These are phyloP conservation scores for Pseudogymnoascus sp. DNA, from an alignment of 2,329 filamentous ascomycete genomes.

Conservation along the genomic window DNA sequence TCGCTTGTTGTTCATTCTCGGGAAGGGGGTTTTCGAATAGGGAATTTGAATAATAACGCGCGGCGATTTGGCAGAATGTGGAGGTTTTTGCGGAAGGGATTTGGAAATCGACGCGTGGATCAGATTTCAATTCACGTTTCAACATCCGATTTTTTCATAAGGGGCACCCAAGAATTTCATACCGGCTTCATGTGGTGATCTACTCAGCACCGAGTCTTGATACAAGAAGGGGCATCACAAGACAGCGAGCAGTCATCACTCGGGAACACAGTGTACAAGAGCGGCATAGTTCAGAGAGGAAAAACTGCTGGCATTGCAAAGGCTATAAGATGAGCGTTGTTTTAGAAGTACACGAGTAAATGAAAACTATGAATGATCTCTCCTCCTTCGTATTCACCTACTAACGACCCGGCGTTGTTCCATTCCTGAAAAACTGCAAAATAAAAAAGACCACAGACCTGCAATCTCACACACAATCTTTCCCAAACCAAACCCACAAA, in stretches of 20 bases:
- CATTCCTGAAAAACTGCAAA: not conserved
- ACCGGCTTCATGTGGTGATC: not conserved
- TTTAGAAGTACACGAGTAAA: conserved; percentile 1
- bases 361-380: not conserved
- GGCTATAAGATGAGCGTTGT: conserved; percentile 1
- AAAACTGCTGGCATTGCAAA: conserved; percentile 3
- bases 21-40: not conserved
- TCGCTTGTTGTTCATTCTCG: not conserved
- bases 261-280: not conserved
- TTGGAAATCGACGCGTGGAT: not conserved
- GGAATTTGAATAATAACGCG: not conserved
- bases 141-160: not conserved
- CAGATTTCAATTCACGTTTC: not conserved
- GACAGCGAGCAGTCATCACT: not conserved
- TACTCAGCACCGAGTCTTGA: not conserved
- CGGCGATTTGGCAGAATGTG: not conserved
- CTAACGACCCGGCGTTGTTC: not conserved
- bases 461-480: not conserved
- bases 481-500: not conserved
- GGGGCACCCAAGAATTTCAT: not conserved
- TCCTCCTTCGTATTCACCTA: not conserved
- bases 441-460: not conserved
- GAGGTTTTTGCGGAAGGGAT: not conserved
- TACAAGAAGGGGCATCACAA: not conserved
- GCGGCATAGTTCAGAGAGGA: not conserved